Conservation (phyloP, 495 filamentous ascomycete species). For the Tuber brumale region DNA sequence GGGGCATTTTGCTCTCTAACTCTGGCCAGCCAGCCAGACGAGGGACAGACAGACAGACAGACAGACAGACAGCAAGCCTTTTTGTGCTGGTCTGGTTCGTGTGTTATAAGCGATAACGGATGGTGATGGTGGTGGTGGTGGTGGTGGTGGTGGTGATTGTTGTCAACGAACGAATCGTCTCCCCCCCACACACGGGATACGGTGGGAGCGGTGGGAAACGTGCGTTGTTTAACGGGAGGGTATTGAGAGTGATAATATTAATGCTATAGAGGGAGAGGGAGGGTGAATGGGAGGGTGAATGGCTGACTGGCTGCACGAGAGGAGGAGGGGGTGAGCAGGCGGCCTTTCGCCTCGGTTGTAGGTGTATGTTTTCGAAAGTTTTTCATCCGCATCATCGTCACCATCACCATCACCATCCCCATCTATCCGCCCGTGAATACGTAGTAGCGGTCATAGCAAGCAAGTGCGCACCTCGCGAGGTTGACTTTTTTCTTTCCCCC, state of each 20-base stretch:
- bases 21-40: neutral
- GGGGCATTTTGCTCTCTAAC: neutral
- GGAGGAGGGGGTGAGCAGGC: neutral
- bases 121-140: neutral
- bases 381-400: neutral
- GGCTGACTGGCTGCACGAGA: neutral
- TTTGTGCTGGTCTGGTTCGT: neutral
- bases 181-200: neutral
- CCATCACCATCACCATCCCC: neutral
- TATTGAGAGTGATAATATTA: neutral
- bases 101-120: neutral
- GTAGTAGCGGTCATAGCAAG: neutral
- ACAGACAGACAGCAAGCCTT: neutral
- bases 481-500: constrained; percentile 6
- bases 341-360: neutral
- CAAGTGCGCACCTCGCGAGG: neutral
- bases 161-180: neutral
- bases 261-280: constrained; percentile 1
- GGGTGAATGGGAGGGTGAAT: neutral
- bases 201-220: neutral
- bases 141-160: neutral
- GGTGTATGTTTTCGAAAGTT: neutral
- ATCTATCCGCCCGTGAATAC: neutral
- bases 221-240: neutral
- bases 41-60: too few relatives aligned